Base-by-base conservation (phyloP, 768 basidiomycete species). In the Tulasnella sp. region DNA sequence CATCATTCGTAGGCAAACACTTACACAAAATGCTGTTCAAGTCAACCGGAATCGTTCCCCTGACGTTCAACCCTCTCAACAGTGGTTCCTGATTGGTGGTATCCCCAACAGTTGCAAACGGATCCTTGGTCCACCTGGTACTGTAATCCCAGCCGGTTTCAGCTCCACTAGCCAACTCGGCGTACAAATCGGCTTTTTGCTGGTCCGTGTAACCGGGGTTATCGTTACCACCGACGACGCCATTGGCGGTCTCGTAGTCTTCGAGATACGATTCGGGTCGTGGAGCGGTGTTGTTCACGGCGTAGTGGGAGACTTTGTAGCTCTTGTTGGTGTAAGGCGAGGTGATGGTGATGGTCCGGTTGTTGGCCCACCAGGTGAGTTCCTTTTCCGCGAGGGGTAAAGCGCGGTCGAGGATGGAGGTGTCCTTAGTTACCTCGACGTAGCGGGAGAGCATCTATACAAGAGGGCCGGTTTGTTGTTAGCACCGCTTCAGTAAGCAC, bases 341-440 rank as follows among this genome's bases (percentile, higher is more conserved):
- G 8, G 84, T 90, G 74, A 96, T 89, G 81, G 87, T 87, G 1
- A 92, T 62, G 0, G 92, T 91, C 71, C 95, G 92, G 82, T 97
- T 92, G 71, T 85, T 88, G 8, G 85, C 81, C 96, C 95, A 98
- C 94, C 94, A 98, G 8, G 86, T 84, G 56, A 98, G 87, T 84
- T 98, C 96, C 83, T 88, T 88, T 86, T 96, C 94, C 6, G 94
- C 93, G 38, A 96, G 86, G 78, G 95, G 94, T n/a, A 98, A 86
- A 2, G 93, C 97, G 40, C 95, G 90, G 19, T 83, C 83, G 38
- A 98, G 88, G 80, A 98, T 93, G n/a, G 88, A 84, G 0, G 86
- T 90, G 85, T 98, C 95, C 21, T 91, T 90, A 9, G 90, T 92
- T 3, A 88, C 88, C 2, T 88, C 85, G 74, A 97, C 89, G 83